Conservation (phyloP, 148 eudicot genomes). For the Chenopodium album region DNA sequence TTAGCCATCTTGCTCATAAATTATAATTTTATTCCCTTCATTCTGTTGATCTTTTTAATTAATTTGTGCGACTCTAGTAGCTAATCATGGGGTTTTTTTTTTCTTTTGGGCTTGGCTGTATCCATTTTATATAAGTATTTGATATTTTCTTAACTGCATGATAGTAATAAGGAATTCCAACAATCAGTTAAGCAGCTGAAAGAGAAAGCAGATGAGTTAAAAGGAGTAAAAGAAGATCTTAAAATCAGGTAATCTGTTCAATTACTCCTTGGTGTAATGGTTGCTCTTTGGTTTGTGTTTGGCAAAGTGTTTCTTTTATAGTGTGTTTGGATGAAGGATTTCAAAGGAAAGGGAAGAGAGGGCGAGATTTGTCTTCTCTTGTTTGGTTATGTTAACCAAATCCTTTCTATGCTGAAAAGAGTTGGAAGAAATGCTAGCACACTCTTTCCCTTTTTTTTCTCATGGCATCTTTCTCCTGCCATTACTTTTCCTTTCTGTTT, state of each 20-base stretch:
- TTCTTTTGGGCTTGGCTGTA: not conserved
- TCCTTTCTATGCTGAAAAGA: not conserved
- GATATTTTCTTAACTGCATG: constrained; percentile 21
- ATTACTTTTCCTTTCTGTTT: not conserved
- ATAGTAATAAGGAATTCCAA: constrained; percentile 80
- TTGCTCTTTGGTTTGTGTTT: not conserved
- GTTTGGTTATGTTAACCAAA: not conserved
- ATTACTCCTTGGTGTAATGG: not conserved
- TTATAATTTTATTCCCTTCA: not conserved
- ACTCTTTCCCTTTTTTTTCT: constrained; percentile 28
- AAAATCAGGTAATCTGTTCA: constrained; percentile 61
- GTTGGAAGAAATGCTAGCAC: not conserved
- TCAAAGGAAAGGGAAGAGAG: not conserved
- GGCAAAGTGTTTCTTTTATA: not conserved
- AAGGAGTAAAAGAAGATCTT: constrained; percentile 73
- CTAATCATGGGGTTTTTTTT: not conserved
- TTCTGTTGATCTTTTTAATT: not conserved
- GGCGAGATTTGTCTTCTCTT: not conserved
- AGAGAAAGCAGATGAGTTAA: constrained; percentile 80
- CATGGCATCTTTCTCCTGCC: not conserved
- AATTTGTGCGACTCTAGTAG: not conserved
- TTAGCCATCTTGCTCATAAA: not conserved
- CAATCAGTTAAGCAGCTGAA: constrained; percentile 77
- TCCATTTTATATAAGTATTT: not conserved
- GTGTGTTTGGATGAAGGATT: not conserved